These are phyloP conservation scores for Arabis alpina DNA, from an alignment of 345 rosid genomes.

Conservation along the genomic window DNA sequence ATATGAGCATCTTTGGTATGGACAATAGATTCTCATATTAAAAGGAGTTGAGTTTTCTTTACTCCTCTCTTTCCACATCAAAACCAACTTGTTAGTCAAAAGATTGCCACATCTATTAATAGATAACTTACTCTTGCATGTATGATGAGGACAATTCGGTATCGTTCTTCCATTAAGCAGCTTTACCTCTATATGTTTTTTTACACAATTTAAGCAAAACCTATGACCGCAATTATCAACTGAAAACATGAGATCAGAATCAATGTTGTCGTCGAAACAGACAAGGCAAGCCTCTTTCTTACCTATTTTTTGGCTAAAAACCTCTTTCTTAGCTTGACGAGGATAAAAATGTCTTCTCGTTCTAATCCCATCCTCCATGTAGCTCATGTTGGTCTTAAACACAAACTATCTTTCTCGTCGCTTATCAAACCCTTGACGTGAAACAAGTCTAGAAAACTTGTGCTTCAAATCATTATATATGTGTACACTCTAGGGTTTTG, in stretches of 20 bases:
- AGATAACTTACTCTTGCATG: constrained; percentile 54
- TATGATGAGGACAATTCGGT: constrained; percentile 65
- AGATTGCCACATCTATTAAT: constrained; percentile 54
- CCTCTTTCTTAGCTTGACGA: constrained; percentile 29
- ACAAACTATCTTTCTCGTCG: neutral
- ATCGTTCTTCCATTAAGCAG: constrained; percentile 55
- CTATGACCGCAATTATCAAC: constrained; percentile 63
- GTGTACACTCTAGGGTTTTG: too few relatives aligned
- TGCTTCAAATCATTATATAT: too few relatives aligned
- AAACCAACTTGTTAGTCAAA: constrained; percentile 55
- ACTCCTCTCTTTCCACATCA: constrained; percentile 49
- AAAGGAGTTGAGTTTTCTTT: constrained; percentile 63
- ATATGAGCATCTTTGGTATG: constrained; percentile 70
- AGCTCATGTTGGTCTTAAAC: neutral
- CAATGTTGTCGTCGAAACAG: constrained; percentile 57
- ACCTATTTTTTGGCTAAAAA: too few relatives aligned
- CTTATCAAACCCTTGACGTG: too few relatives aligned
- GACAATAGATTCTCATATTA: constrained; percentile 66
- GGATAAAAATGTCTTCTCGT: neutral
- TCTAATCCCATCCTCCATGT: neutral
- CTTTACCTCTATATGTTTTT: constrained; percentile 64
- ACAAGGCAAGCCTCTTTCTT: constrained; percentile 58
- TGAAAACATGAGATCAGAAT: constrained; percentile 50
- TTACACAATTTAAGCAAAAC: constrained; percentile 72
- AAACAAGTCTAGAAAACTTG: too few relatives aligned